Percentiles rank a stretch among this genome's conserved stretches.
Conservation (phyloP, 257 asterid species). For the Plantago elongata region DNA sequence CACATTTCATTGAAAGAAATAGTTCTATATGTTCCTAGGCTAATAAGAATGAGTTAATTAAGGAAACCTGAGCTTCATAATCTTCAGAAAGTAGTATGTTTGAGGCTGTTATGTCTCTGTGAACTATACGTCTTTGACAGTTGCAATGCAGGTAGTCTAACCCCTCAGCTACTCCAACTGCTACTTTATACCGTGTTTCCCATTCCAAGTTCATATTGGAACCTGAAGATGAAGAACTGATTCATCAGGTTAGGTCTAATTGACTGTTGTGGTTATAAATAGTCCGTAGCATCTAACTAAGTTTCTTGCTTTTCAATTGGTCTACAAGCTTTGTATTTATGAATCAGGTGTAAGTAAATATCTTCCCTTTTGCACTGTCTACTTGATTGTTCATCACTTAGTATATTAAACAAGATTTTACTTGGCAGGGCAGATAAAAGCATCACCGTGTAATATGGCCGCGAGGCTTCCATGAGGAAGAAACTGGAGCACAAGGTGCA, state of each 20-base stretch:
- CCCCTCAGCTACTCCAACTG: slow-evolving; percentile 85
- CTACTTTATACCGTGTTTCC: slow-evolving; percentile 68
- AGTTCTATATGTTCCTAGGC: not conserved
- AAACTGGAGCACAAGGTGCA: slow-evolving; percentile 80
- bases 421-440: not conserved
- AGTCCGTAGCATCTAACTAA: too few species aligned
- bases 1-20: not conserved
- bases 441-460: slow-evolving; percentile 66
- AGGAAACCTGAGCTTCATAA: slow-evolving; percentile 75
- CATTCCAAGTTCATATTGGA: slow-evolving; percentile 45
- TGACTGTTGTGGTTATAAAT: not conserved
- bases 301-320: too few species aligned
- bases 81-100: slow-evolving; percentile 78
- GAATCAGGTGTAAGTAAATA: too few species aligned
- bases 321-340: too few species aligned
- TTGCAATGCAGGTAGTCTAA: slow-evolving; percentile 70
- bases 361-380: too few species aligned
- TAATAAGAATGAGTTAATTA: not conserved
- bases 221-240: slow-evolving; percentile 36
- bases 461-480: slow-evolving; percentile 78
- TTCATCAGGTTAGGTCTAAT: not conserved
- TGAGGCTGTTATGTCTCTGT: slow-evolving; percentile 93
- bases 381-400: too few species aligned
- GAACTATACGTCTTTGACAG: slow-evolving; percentile 82
- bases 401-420: not conserved